Evolutionary conservation across 2,329 filamentous ascomycete genomes (phyloP).

Genomic region (Fusarium chaquense): DNA sequence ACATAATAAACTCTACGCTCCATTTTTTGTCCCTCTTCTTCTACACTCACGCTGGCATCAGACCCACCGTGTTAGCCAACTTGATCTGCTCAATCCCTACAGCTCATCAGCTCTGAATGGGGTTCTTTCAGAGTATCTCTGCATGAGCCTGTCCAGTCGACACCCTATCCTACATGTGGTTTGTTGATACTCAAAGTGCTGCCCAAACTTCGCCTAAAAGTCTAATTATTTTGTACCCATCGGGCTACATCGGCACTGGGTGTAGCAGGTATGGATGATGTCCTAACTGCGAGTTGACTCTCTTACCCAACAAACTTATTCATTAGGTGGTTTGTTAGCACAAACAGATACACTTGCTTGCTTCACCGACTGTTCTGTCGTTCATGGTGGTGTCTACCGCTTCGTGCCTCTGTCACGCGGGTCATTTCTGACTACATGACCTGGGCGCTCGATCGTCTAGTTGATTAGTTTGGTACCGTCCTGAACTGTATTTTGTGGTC

Average conservation of each 20-base stretch:
- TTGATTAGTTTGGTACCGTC: slow-evolving; percentile 16
- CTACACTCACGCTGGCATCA: not conserved
- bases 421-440: not conserved
- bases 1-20: slow-evolving; percentile 32
- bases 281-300: not conserved
- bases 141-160: not conserved
- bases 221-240: slow-evolving; percentile 32
- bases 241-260: slow-evolving; percentile 3
- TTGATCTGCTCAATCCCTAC: not conserved
- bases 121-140: not conserved
- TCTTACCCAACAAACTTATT: slow-evolving; percentile 10
- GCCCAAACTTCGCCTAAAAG: slow-evolving; percentile 42
- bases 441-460: slow-evolving; percentile 26
- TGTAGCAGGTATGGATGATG: not conserved
- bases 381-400: slow-evolving; percentile 1
- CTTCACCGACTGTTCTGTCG: slow-evolving; percentile 34
- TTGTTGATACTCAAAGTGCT: slow-evolving; percentile 6
- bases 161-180: not conserved
- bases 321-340: slow-evolving; percentile 2
- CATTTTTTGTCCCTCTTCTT: slow-evolving; percentile 2
- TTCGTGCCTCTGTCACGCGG: slow-evolving; percentile 27
- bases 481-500: slow-evolving; percentile 23
- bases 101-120: not conserved
- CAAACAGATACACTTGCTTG: not conserved
- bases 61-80: not conserved